Evolutionary conservation across 345 rosid species (phyloP), one percentile per base, ranked within the genome.

Genomic region (Garcia nutans): DNA sequence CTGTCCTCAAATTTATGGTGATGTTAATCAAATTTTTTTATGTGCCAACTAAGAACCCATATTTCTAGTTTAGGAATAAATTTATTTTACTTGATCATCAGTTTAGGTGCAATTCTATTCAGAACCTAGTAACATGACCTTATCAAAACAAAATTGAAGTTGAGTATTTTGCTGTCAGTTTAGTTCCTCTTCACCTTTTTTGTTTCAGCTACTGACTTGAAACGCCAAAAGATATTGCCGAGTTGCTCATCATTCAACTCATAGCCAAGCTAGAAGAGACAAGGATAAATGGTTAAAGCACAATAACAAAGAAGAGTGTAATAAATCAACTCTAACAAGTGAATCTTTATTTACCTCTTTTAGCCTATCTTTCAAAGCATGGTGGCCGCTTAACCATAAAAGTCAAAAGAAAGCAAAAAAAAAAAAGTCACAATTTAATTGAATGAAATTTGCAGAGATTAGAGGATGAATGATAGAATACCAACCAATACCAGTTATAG

Each of bases 141-240:
- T 47, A 47, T 8, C 13, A 2, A 47, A 47, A 47, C 13, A 47
- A 47, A 47, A 47, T 9, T 47, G 13, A 11, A 8, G 50, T 47
- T 47, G 3, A 47, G 13, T 8, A 9, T 47, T 47, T 47, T 11
- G 13, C 50, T 47, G 41, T 37, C 41, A 37, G 41, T 37, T 37
- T 23, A 24, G 42, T 50, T 31, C 45, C 57, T 20, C 28, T 69
- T 72, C 62, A 96, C 97, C 98, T 93, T 96, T 86, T 93, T 93
- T 50, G 79, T 88, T 83, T 96, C 98, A 15, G 98, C 98, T 62
- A 93, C 93, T 33, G 90, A 81, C 85, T 96, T 96, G 86, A 96
- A 96, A 64, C 81, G 86, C 99, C 96, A 93, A 85, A 96, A 93
- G 68, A 93, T 83, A 65, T 71, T 85, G 70, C 82, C 89, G 68